phyloP scores from a whole-genome alignment of 2,329 filamentous ascomycete species.

The Trichophaea hybrida region DNA sequence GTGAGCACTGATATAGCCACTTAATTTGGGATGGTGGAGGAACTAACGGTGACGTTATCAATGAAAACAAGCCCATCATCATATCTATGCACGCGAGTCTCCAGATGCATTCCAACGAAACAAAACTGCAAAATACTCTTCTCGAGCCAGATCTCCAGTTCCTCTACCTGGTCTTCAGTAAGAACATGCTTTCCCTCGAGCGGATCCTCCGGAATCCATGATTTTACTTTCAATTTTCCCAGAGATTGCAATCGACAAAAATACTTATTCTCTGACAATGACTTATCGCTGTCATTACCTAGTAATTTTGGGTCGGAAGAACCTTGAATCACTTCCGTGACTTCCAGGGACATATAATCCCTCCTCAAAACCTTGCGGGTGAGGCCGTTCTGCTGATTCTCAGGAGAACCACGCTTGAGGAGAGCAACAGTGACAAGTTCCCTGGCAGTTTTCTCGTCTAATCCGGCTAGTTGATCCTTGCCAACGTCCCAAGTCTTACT shows the following conservation, averaged over 20 bases:
- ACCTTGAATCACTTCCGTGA: constrained; percentile 40
- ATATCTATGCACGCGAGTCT: constrained; percentile 42
- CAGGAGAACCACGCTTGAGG: constrained; percentile 13
- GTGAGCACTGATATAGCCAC: not conserved
- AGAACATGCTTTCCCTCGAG: constrained; percentile 37
- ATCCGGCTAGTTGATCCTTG: not conserved
- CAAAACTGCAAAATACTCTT: constrained; percentile 43
- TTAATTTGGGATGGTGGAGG: constrained; percentile 41
- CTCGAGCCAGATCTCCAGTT: constrained; percentile 50
- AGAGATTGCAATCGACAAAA: constrained; percentile 24
- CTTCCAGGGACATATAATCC: constrained; percentile 46
- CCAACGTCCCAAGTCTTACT: not conserved
- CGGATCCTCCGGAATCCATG: constrained; percentile 24
- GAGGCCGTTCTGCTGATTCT: constrained; percentile 26
- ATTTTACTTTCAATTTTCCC: constrained; percentile 24
- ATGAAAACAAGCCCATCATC: constrained; percentile 50
- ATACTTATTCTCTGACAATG: constrained; percentile 36
- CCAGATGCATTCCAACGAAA: constrained; percentile 50
- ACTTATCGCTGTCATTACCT: constrained; percentile 32
- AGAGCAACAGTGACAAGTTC: constrained; percentile 11
- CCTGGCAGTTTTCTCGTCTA: constrained; percentile 8
- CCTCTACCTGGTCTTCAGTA: constrained; percentile 29
- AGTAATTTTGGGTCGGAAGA: constrained; percentile 12
- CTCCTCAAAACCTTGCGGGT: constrained; percentile 35
- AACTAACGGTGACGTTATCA: constrained; percentile 41